Percentiles rank a stretch among this genome's conserved stretches.
Conservation (phyloP, 2,329 filamentous ascomycete genomes). For the Verticillium tricorpus region DNA sequence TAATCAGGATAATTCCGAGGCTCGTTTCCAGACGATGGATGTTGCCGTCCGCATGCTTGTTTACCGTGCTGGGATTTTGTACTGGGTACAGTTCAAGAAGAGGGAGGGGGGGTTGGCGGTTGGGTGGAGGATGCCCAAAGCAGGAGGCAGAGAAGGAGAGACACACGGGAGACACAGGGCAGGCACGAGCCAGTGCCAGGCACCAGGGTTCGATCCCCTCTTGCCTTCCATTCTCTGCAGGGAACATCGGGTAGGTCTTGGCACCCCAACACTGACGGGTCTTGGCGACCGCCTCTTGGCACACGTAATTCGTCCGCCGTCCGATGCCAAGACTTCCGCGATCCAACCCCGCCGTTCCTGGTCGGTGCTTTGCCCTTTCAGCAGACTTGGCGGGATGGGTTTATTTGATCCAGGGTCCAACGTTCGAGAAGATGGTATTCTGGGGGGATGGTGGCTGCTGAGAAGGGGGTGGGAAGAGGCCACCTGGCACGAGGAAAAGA, state of each 20-base stretch:
- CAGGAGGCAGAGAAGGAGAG: background rate
- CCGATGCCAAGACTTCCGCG: conserved; percentile 3
- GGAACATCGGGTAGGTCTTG: background rate
- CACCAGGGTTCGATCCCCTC: background rate
- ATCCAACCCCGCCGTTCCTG: conserved; percentile 2
- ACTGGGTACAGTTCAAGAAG: background rate
- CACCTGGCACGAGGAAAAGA: background rate
- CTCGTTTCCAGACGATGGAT: background rate
- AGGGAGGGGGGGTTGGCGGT: background rate
- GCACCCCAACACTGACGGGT: background rate
- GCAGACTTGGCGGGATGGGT: background rate
- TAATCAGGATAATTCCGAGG: background rate
- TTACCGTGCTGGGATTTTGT: background rate
- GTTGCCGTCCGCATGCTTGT: background rate
- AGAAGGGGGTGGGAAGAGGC: background rate
- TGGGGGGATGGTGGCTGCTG: background rate
- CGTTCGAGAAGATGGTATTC: background rate
- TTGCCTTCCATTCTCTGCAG: conserved; percentile 5
- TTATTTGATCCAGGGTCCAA: background rate
- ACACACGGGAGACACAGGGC: background rate
- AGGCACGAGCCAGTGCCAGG: background rate
- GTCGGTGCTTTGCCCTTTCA: background rate
- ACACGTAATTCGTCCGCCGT: conserved; percentile 3
- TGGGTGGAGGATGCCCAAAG: background rate
- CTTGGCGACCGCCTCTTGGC: background rate